Evolutionary conservation across 1,139 yeast genomes (phyloP), one percentile per base, ranked within the genome.

Genomic region (Hyphopichia wangnamkhiaoensis): DNA sequence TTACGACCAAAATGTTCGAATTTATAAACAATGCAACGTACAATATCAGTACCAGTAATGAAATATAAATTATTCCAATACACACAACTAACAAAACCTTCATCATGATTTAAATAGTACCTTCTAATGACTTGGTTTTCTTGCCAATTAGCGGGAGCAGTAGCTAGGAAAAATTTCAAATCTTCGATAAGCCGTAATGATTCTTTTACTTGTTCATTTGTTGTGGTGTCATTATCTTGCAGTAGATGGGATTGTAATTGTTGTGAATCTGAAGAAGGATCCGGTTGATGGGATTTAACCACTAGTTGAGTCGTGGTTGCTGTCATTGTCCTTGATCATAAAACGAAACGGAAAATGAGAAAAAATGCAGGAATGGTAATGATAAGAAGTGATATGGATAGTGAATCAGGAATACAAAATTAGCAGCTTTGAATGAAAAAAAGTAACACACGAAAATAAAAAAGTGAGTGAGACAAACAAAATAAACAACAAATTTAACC

Each of bases 141-240:
- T 57, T 84, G 91, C 95, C 97, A 91, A 56, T 84, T 86, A 2
- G 94, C 94, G 0, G 98, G 98, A 0, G 97, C 98, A 0, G 96
- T 87, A 4, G 90, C 89, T 37, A 91, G 64, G 54, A 91, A 91
- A 61, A 84, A 84, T 63, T 88, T 88, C 50, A 89, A 63, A 54
- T 85, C 94, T 47, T 84, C 91, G 20, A 84, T 81, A 36, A 82
- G 69, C 47, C 84, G 69, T 41, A 85, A 62, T 23, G 84, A 77
- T 47, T 80, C 83, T 44, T 61, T 59, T 18, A 68, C 67, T 29
- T 67, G 68, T 30, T 55, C 57, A 10, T 45, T 24, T 13, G 21
- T 25, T 19, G 28, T 13, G 14, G 12, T 8, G n/a, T 18, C 9
- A 28, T 15, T 5, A 28, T 28, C 31, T 16, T 27, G 10, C 4